Conservation (phyloP, 2,329 filamentous ascomycete species). For the Peltaster fructicola region DNA sequence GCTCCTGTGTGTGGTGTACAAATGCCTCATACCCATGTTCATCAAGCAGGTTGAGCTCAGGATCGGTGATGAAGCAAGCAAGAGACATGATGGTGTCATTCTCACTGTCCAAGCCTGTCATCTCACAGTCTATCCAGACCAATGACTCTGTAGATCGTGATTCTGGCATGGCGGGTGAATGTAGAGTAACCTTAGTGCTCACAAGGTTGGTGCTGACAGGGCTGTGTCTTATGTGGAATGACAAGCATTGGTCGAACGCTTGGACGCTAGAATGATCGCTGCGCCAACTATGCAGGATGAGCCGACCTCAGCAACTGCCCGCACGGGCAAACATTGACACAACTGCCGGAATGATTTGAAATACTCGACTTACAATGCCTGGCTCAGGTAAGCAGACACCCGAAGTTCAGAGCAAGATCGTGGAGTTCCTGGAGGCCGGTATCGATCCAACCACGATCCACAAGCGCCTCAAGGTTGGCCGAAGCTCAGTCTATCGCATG, state of each 20-base stretch:
- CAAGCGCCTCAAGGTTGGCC: constrained; percentile 15
- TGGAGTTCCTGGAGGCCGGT: constrained; percentile 17
- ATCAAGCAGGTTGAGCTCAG: constrained; percentile 59
- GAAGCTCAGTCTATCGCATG: constrained; percentile 19
- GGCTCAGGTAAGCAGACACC: constrained; percentile 15
- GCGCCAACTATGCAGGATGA: no score
- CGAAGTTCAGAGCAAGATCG: constrained; percentile 16
- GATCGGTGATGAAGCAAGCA: constrained; percentile 78
- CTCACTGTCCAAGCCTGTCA: constrained; percentile 72
- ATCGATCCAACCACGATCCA: constrained; percentile 19
- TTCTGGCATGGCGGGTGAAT: constrained; percentile 23
- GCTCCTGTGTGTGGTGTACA: constrained; percentile 53
- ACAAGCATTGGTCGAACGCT: no score
- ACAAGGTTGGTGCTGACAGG: no score
- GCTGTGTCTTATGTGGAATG: no score
- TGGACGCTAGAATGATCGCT: no score
- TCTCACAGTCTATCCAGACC: constrained; percentile 85
- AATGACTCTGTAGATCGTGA: constrained; percentile 44
- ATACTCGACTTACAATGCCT: constrained; percentile 9
- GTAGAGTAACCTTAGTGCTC: no score
- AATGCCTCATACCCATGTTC: constrained; percentile 60
- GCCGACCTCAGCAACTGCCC: no score
- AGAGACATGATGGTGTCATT: constrained; percentile 79
- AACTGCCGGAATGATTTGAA: constrained; percentile 2
- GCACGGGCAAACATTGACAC: no score